Conservation (phyloP, 345 rosid genomes). For the Euphorbia peplus region DNA sequence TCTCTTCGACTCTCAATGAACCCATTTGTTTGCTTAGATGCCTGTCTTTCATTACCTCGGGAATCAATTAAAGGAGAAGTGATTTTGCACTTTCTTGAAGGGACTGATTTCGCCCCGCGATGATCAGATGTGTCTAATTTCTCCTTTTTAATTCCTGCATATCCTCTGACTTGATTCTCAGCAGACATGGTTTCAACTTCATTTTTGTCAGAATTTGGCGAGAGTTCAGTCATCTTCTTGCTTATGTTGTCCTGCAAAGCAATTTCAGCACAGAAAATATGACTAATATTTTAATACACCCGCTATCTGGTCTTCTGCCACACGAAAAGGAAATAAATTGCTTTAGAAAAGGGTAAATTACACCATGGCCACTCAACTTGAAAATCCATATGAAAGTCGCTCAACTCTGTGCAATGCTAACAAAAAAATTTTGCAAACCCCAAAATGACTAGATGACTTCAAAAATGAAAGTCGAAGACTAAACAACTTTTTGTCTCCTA, state of each 20-base stretch:
- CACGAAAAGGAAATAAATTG: background rate
- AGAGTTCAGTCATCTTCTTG: conserved; percentile 31
- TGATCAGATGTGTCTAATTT: conserved; percentile 34
- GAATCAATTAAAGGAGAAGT: conserved; percentile 24
- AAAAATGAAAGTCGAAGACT: too few relatives aligned
- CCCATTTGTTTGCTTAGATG: conserved; percentile 35
- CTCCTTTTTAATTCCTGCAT: conserved; percentile 32
- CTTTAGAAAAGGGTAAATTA: background rate
- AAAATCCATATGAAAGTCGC: too few relatives aligned
- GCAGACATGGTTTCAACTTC: conserved; percentile 25
- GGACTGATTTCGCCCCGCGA: conserved; percentile 21
- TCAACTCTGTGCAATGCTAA: too few relatives aligned
- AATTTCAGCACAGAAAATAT: conserved; percentile 27
- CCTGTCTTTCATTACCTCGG: conserved; percentile 34
- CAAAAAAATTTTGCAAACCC: too few relatives aligned
- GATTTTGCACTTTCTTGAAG: conserved; percentile 29
- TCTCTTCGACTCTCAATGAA: conserved; percentile 34
- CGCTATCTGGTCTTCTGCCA: conserved; percentile 2
- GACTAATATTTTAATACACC: conserved; percentile 7
- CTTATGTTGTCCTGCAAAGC: conserved; percentile 48
- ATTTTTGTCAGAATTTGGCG: conserved; percentile 25
- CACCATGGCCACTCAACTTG: too few relatives aligned
- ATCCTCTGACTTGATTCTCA: conserved; percentile 24
- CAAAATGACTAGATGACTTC: too few relatives aligned
- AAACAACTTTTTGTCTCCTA: too few relatives aligned